phyloP scores from a whole-genome alignment of 2,329 filamentous ascomycete species.

The Endothia cerciana region DNA sequence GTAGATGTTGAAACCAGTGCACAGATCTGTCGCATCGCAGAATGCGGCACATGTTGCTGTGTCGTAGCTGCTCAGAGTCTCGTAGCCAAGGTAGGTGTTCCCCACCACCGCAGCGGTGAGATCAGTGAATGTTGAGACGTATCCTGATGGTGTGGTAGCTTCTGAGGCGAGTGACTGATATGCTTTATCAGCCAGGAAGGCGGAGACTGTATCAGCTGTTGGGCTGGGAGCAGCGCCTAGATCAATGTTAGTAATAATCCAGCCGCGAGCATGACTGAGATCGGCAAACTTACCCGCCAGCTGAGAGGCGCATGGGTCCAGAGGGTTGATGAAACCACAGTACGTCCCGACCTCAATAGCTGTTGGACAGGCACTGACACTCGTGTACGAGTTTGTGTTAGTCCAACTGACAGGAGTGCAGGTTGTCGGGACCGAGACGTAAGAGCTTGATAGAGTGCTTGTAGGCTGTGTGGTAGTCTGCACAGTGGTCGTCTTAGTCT shows the following conservation, averaged over 20 bases:
- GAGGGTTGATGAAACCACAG: conserved; percentile 9
- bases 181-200: background rate
- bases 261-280: background rate
- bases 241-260: background rate
- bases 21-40: conserved; percentile 7
- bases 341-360: conserved; percentile 9
- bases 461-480: background rate
- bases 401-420: conserved; percentile 11
- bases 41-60: background rate
- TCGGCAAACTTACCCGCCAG: background rate
- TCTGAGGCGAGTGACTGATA: background rate
- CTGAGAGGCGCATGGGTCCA: conserved; percentile 7
- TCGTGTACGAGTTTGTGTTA: conserved; percentile 12
- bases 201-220: conserved; percentile 7
- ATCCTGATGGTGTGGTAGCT: background rate
- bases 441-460: background rate
- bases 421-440: background rate
- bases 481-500: background rate
- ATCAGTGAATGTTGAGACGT: conserved; percentile 1
- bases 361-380: conserved; percentile 1
- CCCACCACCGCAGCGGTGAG: background rate
- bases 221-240: conserved; percentile 7
- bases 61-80: conserved; percentile 10
- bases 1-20: conserved; percentile 11
- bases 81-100: conserved; percentile 14